Percentiles rank a stretch among this genome's conserved stretches.
These are phyloP conservation scores for Brettanomyces sp. DNA, from an alignment of 805 yeast genomes.

Conservation along the genomic window DNA sequence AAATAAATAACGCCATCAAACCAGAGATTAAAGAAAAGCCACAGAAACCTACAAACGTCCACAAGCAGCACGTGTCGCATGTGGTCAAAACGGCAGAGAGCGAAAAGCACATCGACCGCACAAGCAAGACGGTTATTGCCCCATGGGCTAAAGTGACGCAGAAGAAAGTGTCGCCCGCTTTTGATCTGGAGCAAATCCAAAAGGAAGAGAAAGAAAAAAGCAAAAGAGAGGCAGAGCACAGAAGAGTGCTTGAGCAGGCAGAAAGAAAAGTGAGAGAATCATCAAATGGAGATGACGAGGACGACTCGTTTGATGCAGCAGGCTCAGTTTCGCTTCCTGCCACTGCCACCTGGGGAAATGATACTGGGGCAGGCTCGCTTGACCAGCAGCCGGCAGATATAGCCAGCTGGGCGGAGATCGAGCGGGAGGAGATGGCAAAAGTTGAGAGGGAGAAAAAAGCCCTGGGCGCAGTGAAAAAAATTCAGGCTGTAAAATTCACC, in stretches of 20 bases:
- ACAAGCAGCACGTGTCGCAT: too few species aligned
- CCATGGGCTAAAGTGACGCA: conserved; percentile 29
- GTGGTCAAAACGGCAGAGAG: neutral
- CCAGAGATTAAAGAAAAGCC: too few species aligned
- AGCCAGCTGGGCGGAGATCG: conserved; percentile 33
- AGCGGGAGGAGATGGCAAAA: conserved; percentile 33
- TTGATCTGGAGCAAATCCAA: conserved; percentile 55
- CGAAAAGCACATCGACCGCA: neutral
- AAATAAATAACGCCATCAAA: neutral
- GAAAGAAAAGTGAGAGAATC: conserved; percentile 5
- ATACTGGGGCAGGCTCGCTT: conserved; percentile 20
- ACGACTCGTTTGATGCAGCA: neutral
- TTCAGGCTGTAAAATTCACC: neutral
- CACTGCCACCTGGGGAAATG: conserved; percentile 35
- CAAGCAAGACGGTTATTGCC: conserved; percentile 21
- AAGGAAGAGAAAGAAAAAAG: conserved; percentile 35
- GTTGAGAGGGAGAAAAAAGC: conserved; percentile 12
- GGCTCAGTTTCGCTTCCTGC: conserved; percentile 24
- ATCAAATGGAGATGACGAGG: conserved; percentile 4
- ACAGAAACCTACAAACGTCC: too few species aligned
- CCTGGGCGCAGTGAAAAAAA: neutral
- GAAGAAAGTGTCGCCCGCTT: conserved; percentile 26
- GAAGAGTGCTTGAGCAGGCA: conserved; percentile 10
- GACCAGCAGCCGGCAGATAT: conserved; percentile 40
- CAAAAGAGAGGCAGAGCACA: conserved; percentile 9